phyloP scores from a whole-genome alignment of 148 eudicot species.

The Diospyros kaki region DNA sequence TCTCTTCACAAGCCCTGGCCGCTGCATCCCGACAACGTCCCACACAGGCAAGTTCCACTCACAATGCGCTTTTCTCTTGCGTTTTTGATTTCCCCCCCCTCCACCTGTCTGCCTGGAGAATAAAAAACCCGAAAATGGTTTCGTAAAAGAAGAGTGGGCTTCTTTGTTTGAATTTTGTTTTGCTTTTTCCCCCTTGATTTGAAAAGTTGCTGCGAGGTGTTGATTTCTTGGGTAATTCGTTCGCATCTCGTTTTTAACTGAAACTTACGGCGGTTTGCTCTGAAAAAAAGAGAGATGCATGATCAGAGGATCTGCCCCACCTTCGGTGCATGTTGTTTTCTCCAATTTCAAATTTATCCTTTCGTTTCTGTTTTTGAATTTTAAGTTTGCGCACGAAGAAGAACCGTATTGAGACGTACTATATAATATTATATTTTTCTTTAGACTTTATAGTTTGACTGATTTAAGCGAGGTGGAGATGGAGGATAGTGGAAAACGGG shows the following conservation, averaged over 20 bases:
- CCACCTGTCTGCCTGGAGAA: neutral
- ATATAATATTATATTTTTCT: neutral
- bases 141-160: neutral
- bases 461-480: slow-evolving; percentile 28
- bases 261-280: neutral
- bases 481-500: slow-evolving; percentile 28
- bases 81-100: neutral
- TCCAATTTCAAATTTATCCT: neutral
- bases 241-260: neutral
- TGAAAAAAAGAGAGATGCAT: neutral
- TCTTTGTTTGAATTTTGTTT: neutral
- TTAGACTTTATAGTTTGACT: slow-evolving; percentile 7
- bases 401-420: neutral
- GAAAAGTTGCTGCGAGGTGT: neutral
- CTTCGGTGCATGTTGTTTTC: neutral
- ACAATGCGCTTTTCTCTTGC: slow-evolving; percentile 2
- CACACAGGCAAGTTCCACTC: slow-evolving; percentile 9
- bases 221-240: neutral
- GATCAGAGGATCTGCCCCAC: neutral
- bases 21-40: neutral
- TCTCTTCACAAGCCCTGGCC: neutral
- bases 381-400: neutral
- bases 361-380: neutral
- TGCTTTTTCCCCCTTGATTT: neutral
- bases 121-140: neutral